These are phyloP conservation scores for Pichia sporocuriosa DNA, from an alignment of 805 yeast species.

Conservation along the genomic window DNA sequence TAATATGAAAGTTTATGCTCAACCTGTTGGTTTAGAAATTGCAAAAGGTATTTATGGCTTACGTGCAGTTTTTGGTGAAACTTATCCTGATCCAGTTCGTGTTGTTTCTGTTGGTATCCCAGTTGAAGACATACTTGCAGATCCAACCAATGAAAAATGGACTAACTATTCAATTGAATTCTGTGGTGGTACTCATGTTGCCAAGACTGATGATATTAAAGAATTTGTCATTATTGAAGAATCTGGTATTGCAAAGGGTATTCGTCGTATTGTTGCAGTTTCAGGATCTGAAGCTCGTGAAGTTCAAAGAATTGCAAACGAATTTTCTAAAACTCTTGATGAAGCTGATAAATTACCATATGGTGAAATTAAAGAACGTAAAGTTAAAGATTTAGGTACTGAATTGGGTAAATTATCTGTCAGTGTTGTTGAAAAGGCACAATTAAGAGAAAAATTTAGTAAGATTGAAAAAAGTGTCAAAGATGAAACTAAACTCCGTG, in stretches of 20 bases:
- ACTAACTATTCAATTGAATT: slow-evolving; percentile 75
- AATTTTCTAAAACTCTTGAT: slow-evolving; percentile 55
- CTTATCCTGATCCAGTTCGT: slow-evolving; percentile 98
- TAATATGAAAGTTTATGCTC: slow-evolving; percentile 67
- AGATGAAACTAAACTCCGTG: slow-evolving; percentile 81
- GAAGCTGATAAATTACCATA: slow-evolving; percentile 58
- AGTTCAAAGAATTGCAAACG: slow-evolving; percentile 78
- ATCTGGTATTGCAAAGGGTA: slow-evolving; percentile 97
- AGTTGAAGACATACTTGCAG: slow-evolving; percentile 67
- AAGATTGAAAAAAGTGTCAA: slow-evolving; percentile 79
- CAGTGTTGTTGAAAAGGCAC: slow-evolving; percentile 73
- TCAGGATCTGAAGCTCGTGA: slow-evolving; percentile 87
- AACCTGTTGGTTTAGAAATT: slow-evolving; percentile 67
- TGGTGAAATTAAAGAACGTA: slow-evolving; percentile 73
- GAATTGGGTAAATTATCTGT: slow-evolving; percentile 75
- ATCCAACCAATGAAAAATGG: slow-evolving; percentile 77
- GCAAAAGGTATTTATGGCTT: slow-evolving; percentile 79
- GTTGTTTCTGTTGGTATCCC: slow-evolving; percentile 94
- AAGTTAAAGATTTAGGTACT: slow-evolving; percentile 78
- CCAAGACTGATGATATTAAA: slow-evolving; percentile 87
- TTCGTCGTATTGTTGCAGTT: slow-evolving; percentile 95
- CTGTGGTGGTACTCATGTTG: slow-evolving; percentile 99
- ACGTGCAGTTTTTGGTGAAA: slow-evolving; percentile 98
- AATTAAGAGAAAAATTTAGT: slow-evolving; percentile 65
- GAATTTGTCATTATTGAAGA: slow-evolving; percentile 88